Conservation (phyloP, 495 filamentous ascomycete genomes). For the Annulohypoxylon moriforme region DNA sequence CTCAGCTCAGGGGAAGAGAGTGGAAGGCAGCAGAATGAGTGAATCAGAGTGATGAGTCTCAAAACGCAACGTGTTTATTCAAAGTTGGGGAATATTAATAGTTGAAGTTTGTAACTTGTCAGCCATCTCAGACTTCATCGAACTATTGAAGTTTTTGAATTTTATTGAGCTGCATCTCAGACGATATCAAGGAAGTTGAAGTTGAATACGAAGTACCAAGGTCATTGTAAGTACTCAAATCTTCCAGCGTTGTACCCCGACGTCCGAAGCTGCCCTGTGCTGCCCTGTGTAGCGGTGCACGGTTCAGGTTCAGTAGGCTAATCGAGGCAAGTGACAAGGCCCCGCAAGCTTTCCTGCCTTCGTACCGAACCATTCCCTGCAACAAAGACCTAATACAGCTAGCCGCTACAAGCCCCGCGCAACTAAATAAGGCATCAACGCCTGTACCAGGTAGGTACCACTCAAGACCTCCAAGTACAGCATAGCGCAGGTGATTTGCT, state of each 20-base stretch:
- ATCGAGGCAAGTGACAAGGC: slow-evolving; percentile 14
- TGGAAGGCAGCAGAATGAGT: slow-evolving; percentile 5
- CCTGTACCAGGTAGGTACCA: slow-evolving; percentile 19
- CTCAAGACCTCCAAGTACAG: background rate
- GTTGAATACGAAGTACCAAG: background rate
- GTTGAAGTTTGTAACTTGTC: background rate
- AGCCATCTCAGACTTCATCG: background rate
- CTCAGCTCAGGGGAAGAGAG: background rate
- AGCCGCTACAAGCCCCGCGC: slow-evolving; percentile 34
- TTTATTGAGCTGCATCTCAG: background rate
- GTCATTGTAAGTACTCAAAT: background rate
- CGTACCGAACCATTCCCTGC: slow-evolving; percentile 13
- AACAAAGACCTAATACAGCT: slow-evolving; percentile 14
- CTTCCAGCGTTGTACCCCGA: background rate
- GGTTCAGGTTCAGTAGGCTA: slow-evolving; percentile 25
- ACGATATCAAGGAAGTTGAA: slow-evolving; percentile 13
- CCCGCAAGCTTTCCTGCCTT: background rate
- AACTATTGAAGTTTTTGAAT: slow-evolving; percentile 5
- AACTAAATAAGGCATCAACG: slow-evolving; percentile 41
- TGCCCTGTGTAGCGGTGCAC: slow-evolving; percentile 21
- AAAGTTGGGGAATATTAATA: slow-evolving; percentile 9
- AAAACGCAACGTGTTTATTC: slow-evolving; percentile 30
- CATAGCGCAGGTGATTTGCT: slow-evolving; percentile 27
- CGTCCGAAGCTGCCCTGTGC: background rate
- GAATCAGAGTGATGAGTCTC: slow-evolving; percentile 11